Evolutionary conservation across 345 rosid genomes (phyloP), one percentile per base, ranked within the genome.

Genomic region (Linum usitatissimum): DNA sequence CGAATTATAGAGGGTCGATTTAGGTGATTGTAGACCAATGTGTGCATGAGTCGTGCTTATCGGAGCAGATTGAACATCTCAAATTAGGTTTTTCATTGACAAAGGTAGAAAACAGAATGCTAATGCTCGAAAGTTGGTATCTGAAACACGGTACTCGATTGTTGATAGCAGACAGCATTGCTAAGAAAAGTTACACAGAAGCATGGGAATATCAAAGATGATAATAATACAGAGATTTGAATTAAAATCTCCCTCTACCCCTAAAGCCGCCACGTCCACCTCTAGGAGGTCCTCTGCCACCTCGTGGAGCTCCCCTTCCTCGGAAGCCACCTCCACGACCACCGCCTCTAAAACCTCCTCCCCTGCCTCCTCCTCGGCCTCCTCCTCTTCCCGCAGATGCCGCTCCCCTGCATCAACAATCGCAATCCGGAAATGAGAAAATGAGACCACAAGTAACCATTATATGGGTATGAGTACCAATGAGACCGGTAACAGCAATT

Each of bases 351-450:
- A 19, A 15, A 8, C 62, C n/a, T 6, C 42, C 62, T n/a, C 62
- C 39, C 20, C 62, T 31, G 34, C 62, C 62, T 17, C 62, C 39
- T 21, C 62, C 62, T 20, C 34, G 39, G 34, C 62, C 62, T 19
- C 62, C 62, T 59, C 62, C n/a, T 19, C 62, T 40, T 59, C 62
- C n/a, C 14, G 62, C 6, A 59, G 62, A 8, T 63, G 64, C 49
- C 18, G 51, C 60, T 53, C 75, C 75, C 68, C 75, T 72, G 75
- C 20, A 58, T 34, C 28, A 62, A 66, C 0, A 39, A 34, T 2
- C 57, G 51, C 7, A 18, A 19, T 5, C 17, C 8, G 36, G 28
- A 23, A 23, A 23, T 23, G 28, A 23, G 28, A 23, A 23, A 23
- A 23, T 23, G 28, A 23, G 28, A 23, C 28, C 28, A 23, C 28